Conservation (phyloP, 345 rosid species). For the Pelargonium nanum region DNA sequence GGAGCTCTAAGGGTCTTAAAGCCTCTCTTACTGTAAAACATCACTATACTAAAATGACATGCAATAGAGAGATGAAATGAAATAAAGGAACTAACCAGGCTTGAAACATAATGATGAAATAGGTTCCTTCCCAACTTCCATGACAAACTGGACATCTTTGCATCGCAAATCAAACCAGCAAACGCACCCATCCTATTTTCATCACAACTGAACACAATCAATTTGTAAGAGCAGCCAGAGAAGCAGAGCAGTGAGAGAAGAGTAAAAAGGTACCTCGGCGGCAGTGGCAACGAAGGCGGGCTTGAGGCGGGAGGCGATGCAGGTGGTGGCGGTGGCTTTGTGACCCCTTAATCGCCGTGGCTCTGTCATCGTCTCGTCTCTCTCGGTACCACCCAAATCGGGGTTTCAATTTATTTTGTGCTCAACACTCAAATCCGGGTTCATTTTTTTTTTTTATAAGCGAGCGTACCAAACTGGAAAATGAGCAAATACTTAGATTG, state of each 20-base stretch:
- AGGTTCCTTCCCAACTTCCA: conserved; percentile 56
- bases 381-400: too few relatives aligned
- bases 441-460: not conserved
- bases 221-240: not conserved
- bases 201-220: not conserved
- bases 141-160: conserved; percentile 61
- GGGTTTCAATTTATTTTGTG: too few relatives aligned
- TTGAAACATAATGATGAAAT: conserved; percentile 67
- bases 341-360: conserved; percentile 79
- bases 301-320: conserved; percentile 63
- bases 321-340: conserved; percentile 56
- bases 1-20: too few relatives aligned
- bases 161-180: conserved; percentile 95
- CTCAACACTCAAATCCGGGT: too few relatives aligned
- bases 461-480: not conserved
- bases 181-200: conserved; percentile 60
- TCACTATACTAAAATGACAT: not conserved
- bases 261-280: conserved; percentile 45
- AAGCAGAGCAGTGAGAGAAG: not conserved
- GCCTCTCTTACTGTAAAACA: too few relatives aligned
- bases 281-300: conserved; percentile 63
- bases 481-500: too few relatives aligned
- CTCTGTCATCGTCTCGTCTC: conserved; percentile 21
- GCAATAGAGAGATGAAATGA: not conserved
- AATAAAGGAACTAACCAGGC: conserved; percentile 33